These are phyloP conservation scores for Cairneyella variabilis DNA, from an alignment of 495 filamentous ascomycete genomes.

Conservation along the genomic window DNA sequence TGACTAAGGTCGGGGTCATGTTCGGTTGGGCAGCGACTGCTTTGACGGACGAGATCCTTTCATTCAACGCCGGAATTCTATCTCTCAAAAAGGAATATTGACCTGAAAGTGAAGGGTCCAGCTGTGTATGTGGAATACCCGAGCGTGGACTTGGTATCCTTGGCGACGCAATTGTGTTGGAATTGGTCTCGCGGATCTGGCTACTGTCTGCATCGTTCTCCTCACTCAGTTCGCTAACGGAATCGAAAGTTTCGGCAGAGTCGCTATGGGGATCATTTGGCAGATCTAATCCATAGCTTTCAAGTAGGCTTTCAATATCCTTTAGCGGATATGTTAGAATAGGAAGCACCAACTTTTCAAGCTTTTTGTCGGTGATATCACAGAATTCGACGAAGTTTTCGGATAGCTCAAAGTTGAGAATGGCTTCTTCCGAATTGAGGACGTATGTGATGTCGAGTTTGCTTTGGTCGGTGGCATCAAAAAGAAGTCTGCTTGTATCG, in stretches of 20 bases:
- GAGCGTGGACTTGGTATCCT: no score
- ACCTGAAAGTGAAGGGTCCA: neutral
- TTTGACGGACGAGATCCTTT: conserved; percentile 2
- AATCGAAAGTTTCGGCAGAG: neutral
- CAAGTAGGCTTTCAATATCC: conserved; percentile 3
- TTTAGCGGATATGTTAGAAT: conserved; percentile 1
- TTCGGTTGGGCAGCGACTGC: conserved; percentile 1
- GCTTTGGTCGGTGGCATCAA: neutral
- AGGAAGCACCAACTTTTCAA: conserved; percentile 8
- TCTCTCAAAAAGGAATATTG: conserved; percentile 9
- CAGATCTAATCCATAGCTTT: conserved; percentile 4
- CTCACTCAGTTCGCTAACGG: neutral
- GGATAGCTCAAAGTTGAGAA: conserved; percentile 9
- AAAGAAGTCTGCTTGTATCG: conserved; percentile 3
- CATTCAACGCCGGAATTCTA: conserved; percentile 7
- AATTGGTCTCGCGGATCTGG: neutral
- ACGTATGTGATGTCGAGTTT: conserved; percentile 1
- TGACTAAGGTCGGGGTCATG: conserved; percentile 2
- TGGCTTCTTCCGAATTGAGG: neutral
- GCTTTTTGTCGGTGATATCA: conserved; percentile 1
- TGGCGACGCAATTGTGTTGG: neutral
- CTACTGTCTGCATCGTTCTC: neutral
- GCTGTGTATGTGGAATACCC: neutral
- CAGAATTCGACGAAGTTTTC: conserved; percentile 4
- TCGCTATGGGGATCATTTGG: neutral